Evolutionary conservation across 2,329 filamentous ascomycete genomes (phyloP), one percentile per base, ranked within the genome.

Genomic region (Gremmenia infestans): DNA sequence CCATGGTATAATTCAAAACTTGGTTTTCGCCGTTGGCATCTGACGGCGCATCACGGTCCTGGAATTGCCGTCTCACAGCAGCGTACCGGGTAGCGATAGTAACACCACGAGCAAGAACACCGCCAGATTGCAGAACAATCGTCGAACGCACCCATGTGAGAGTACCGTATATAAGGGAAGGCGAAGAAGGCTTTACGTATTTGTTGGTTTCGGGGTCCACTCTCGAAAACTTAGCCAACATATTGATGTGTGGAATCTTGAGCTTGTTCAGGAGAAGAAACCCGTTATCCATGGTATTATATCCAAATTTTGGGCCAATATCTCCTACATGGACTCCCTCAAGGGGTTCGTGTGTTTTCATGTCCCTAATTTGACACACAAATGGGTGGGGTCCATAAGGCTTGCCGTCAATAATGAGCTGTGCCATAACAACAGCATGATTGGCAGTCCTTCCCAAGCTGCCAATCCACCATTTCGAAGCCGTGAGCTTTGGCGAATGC

Each of bases 391-490:
- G 88, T 0, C 89, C 88, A 61, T 84, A 85, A 17, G 77, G 74
- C 72, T 87, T 88, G 62, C 86, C 87, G 57, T 76, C 74, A 58
- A 91, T 79, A 59, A 85, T 80, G 28, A 92, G 77, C 72, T 91
- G 88, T 0, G 89, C 88, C 79, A 92, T 90, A 3, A 92, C 87
- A 2, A 89, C 83, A 1, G 88, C 88, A 67, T 90, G 80, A 68
- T 89, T 92, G 46, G 89, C 88, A 2, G 85, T 86, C 64, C 86
- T 80, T 51, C 88, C 89, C 3, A 92, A 78, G 11, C 87, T 88
- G 1, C 89, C 89, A 64, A 91, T 91, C 89, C 89, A 92, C 88
- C 88, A 93, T 69, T 93, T 93, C 36, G 86, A 87, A 0, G 88
- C 81, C 1, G 88, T 91, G 54, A 91, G 76, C 59, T 83, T 78